These are phyloP conservation scores for Verbena officinalis DNA, from an alignment of 257 asterid species.

Conservation along the genomic window DNA sequence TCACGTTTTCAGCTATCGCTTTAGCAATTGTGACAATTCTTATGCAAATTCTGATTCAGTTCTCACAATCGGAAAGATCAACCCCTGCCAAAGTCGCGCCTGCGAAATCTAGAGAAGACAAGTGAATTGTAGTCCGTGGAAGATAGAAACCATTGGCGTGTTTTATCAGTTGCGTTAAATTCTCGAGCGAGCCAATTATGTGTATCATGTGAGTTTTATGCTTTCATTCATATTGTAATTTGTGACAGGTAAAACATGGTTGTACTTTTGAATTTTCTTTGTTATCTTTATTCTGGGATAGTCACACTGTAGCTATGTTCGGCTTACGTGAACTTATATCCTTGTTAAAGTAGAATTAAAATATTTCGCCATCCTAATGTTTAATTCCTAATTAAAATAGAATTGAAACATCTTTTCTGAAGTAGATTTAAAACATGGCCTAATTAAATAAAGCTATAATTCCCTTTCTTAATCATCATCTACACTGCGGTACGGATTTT, in stretches of 20 bases:
- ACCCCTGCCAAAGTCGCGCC: constrained; percentile 67
- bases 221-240: not conserved
- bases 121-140: constrained; percentile 24
- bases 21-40: constrained; percentile 61
- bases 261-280: not conserved
- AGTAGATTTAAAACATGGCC: too few species aligned
- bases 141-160: constrained; percentile 7
- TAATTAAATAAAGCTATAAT: too few species aligned
- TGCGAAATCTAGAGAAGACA: constrained; percentile 35
- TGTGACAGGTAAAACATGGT: not conserved
- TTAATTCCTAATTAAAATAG: too few species aligned
- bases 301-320: not conserved
- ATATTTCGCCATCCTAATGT: too few species aligned
- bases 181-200: constrained; percentile 5
- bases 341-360: too few species aligned
- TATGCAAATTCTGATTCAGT: constrained; percentile 86
- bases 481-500: too few species aligned
- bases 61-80: constrained; percentile 81
- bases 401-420: not conserved
- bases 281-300: not conserved
- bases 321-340: too few species aligned
- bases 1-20: constrained; percentile 52
- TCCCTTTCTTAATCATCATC: too few species aligned
- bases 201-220: constrained; percentile 6
- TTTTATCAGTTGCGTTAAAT: not conserved